phyloP scores from a whole-genome alignment of 1,139 yeast genomes.

The Candida pseudoviswanathii region DNA sequence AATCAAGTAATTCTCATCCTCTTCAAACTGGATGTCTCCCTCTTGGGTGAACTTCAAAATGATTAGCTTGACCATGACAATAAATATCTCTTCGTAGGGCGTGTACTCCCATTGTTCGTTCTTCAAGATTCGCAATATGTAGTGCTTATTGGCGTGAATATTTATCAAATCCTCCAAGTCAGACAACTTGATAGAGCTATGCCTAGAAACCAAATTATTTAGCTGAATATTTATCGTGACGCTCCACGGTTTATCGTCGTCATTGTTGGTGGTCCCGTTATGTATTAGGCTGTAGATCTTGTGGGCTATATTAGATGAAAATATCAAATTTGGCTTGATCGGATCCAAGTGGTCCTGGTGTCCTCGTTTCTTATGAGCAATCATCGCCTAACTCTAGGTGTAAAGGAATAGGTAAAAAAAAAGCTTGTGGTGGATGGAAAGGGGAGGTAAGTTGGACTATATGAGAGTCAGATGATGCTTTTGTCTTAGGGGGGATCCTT shows the following conservation, averaged over 20 bases:
- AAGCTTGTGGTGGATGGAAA: no score
- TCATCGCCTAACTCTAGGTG: neutral
- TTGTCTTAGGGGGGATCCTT: no score
- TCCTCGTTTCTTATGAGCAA: neutral
- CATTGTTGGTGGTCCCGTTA: neutral
- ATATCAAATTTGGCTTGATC: constrained; percentile 42
- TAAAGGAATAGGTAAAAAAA: no score
- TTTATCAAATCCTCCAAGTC: constrained; percentile 17
- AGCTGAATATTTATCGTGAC: constrained; percentile 39
- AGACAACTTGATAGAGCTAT: constrained; percentile 31
- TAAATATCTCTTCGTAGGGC: constrained; percentile 31
- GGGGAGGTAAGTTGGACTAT: no score
- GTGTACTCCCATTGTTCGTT: constrained; percentile 3
- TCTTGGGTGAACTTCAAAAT: constrained; percentile 22
- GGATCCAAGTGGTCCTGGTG: neutral
- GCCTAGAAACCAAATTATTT: constrained; percentile 36
- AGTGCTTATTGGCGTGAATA: constrained; percentile 6
- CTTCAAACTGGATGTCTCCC: constrained; percentile 27
- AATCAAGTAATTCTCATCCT: constrained; percentile 36
- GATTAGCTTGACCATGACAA: constrained; percentile 32
- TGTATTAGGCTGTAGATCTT: constrained; percentile 18
- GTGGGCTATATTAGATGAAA: constrained; percentile 38
- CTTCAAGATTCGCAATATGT: constrained; percentile 6
- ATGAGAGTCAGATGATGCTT: no score
- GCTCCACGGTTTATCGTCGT: constrained; percentile 7